Conservation (phyloP, 345 rosid genomes). For the Noccaea bulbosa region DNA sequence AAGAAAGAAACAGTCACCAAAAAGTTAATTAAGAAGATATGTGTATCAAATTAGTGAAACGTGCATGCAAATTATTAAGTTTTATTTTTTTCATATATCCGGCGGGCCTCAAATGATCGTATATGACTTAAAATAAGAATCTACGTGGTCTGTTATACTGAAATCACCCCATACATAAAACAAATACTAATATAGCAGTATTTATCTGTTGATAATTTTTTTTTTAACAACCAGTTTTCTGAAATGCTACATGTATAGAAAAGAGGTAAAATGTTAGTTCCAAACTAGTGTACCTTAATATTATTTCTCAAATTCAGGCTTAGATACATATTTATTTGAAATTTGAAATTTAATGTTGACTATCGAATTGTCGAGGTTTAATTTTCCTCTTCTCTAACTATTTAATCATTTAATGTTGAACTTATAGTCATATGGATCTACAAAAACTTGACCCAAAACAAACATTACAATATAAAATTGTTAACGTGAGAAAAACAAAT, state of each 20-base stretch:
- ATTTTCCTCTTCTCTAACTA: background rate
- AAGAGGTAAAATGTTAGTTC: background rate
- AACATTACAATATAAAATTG: background rate
- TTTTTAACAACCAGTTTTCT: no score
- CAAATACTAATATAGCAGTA: no score
- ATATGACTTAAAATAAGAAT: background rate
- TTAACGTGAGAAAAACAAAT: background rate
- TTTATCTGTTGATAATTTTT: no score
- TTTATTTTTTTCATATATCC: background rate
- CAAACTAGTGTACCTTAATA: background rate
- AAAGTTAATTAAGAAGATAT: background rate
- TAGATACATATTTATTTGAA: background rate
- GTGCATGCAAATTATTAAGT: slow-evolving; percentile 11
- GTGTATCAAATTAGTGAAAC: slow-evolving; percentile 6
- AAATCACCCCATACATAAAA: no score
- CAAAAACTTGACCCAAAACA: background rate
- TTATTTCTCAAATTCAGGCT: background rate
- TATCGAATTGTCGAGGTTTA: background rate
- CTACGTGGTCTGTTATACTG: background rate
- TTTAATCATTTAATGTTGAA: no score
- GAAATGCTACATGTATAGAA: background rate
- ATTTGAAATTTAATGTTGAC: background rate
- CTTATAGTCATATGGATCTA: background rate
- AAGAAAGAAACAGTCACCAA: background rate
- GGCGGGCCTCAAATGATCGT: background rate